phyloP scores from a whole-genome alignment of 2,329 filamentous ascomycete genomes.

The Aspergillus ochraceus region DNA sequence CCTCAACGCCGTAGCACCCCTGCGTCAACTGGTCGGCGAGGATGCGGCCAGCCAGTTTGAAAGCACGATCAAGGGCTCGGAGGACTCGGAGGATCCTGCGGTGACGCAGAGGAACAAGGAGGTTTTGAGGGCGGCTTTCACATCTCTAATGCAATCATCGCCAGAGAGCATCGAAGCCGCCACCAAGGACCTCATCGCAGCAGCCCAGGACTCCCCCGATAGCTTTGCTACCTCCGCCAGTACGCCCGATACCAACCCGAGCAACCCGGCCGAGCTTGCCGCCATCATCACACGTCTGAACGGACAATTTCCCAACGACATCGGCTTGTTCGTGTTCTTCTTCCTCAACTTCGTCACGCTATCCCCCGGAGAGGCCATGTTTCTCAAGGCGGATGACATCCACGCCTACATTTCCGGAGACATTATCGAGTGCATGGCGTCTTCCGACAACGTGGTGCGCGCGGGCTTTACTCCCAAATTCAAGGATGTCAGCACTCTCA shows the following conservation, averaged over 20 bases:
- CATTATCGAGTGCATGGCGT: slow-evolving; percentile 98
- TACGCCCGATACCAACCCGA: slow-evolving; percentile 36
- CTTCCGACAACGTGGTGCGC: slow-evolving; percentile 97
- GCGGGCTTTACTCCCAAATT: slow-evolving; percentile 98
- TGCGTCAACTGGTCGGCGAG: slow-evolving; percentile 65
- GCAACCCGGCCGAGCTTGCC: slow-evolving; percentile 61
- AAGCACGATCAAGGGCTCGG: slow-evolving; percentile 56
- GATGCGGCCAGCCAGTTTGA: slow-evolving; percentile 55
- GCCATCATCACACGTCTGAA: slow-evolving; percentile 77
- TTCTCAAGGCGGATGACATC: slow-evolving; percentile 93
- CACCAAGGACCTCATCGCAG: slow-evolving; percentile 67
- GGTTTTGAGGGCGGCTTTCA: slow-evolving; percentile 73
- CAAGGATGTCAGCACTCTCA: slow-evolving; percentile 89
- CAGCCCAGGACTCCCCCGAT: slow-evolving; percentile 66
- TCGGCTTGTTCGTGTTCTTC: slow-evolving; percentile 93
- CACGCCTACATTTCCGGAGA: slow-evolving; percentile 79
- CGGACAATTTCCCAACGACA: slow-evolving; percentile 81
- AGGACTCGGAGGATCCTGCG: slow-evolving; percentile 47
- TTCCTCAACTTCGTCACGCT: slow-evolving; percentile 95
- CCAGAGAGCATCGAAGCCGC: slow-evolving; percentile 65
- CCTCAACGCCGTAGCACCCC: slow-evolving; percentile 63
- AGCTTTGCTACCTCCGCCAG: slow-evolving; percentile 65
- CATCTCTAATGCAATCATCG: slow-evolving; percentile 75
- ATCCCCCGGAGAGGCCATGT: slow-evolving; percentile 87
- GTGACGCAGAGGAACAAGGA: slow-evolving; percentile 69